A percentile compares a stretch with the other conserved stretches of the same genome.
Conservation (phyloP, 805 yeast species). For the Candida golubevii region DNA sequence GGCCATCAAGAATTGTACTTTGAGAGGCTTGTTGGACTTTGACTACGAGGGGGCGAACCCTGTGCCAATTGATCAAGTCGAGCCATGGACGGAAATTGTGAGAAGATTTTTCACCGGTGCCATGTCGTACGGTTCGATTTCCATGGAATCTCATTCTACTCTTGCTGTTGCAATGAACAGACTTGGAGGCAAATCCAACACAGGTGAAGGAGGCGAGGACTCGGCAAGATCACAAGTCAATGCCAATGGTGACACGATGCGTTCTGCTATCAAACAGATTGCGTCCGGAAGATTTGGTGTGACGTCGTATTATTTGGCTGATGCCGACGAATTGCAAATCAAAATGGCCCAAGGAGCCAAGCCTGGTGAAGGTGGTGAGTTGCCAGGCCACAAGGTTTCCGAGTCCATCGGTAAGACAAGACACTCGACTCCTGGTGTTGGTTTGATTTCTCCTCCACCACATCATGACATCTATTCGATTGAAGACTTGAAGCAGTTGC, state of each 20-base stretch:
- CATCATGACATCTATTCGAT: slow-evolving; percentile 98
- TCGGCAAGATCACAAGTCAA: slow-evolving; percentile 78
- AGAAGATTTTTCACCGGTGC: slow-evolving; percentile 99
- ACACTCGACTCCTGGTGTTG: slow-evolving; percentile 95
- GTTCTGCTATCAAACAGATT: slow-evolving; percentile 97
- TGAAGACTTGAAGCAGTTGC: slow-evolving; percentile 94
- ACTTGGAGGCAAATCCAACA: slow-evolving; percentile 94
- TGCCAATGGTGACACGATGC: slow-evolving; percentile 93
- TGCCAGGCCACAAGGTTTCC: slow-evolving; percentile 91
- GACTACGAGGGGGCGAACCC: slow-evolving; percentile 68
- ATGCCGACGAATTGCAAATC: slow-evolving; percentile 96
- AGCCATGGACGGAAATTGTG: slow-evolving; percentile 99
- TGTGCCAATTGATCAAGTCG: slow-evolving; percentile 95
- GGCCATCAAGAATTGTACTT: slow-evolving; percentile 87
- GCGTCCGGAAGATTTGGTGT: slow-evolving; percentile 99
- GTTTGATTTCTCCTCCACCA: slow-evolving; percentile 96
- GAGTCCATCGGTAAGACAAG: slow-evolving; percentile 87
- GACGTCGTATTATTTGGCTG: slow-evolving; percentile 88
- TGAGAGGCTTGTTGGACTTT: slow-evolving; percentile 90
- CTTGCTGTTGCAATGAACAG: slow-evolving; percentile 98
- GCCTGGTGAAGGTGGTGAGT: slow-evolving; percentile 99
- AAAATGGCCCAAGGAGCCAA: slow-evolving; percentile 99
- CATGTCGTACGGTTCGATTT: slow-evolving; percentile 97
- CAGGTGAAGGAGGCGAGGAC: slow-evolving; percentile 99
- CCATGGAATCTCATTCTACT: slow-evolving; percentile 98